Base-by-base conservation (phyloP, 2,329 filamentous ascomycete genomes). In the Cordyceps pruinosa region DNA sequence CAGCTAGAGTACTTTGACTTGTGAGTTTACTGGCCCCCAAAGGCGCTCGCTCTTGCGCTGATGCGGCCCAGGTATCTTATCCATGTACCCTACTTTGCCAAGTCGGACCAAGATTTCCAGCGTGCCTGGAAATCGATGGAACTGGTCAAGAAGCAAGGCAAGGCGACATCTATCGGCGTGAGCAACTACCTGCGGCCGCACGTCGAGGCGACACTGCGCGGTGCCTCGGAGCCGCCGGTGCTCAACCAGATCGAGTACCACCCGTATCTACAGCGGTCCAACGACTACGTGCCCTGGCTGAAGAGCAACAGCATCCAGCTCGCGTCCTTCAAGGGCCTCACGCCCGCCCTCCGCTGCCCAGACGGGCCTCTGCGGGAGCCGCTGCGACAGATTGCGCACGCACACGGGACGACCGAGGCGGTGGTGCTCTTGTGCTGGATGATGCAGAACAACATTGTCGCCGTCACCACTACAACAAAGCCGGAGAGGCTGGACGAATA, bases 321-420 rank as follows among this genome's bases (percentile, higher is more conserved):
- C n/a, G 39, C 8, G 15, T 28, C 56, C 10, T 57, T 57, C 56
- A 57, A 57, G 30, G 21, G 56, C n/a, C 48, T 57, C 5, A 51
- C n/a, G 5, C 41, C 23, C 6, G 41, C 41, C 21, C 2, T 44
- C 5, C 13, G 23, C 21, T 26, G 41, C 41, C 23, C 15, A 13
- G 41, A 28, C 23, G n/a, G 41, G 6, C 41, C 15, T 3, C 13
- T 45, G 41, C 41, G 41, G 13, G 23, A 28, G 13, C 41, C 15
- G 23, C 25, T n/a, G 23, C 23, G 12, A 7, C 10, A 15, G 13
- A 28, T 28, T 13, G 15, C 23, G 3, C 15, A 7, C 2, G 15
- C 13, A 13, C 13, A 45, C 13, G 25, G 25, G 13, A 45, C 15
- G 9, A n/a, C 41, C 13, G 23, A 17, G 15, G 5, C 3, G 9